Conservation (phyloP, 331 rosid genomes). For the Rhamnella rubrinervis region DNA sequence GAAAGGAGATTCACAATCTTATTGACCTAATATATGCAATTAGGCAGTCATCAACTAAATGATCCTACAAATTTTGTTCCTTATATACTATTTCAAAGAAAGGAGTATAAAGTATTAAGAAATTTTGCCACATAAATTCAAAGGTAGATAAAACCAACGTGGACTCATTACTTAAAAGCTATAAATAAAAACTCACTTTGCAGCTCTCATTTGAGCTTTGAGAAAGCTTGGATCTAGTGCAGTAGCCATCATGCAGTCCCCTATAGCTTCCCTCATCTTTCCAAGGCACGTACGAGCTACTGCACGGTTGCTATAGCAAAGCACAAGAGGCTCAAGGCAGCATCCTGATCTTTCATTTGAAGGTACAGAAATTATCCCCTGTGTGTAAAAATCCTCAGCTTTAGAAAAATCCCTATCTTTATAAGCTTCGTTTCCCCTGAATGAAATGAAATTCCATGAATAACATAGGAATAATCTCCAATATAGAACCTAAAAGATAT, state of each 20-base stretch:
- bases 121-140: neutral
- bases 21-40: neutral
- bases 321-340: constrained; percentile 59
- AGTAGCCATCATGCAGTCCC: constrained; percentile 67
- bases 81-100: neutral
- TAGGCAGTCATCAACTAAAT: neutral
- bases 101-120: neutral
- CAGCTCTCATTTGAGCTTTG: constrained; percentile 78
- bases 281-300: constrained; percentile 73
- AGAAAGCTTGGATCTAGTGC: constrained; percentile 70
- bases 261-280: constrained; percentile 80
- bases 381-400: constrained; percentile 84
- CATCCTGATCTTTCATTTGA: constrained; percentile 57
- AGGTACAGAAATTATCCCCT: constrained; percentile 69
- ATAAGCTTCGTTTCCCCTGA: constrained; percentile 85
- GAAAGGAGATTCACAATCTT: too few relatives aligned
- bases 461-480: constrained; percentile 16
- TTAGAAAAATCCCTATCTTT: constrained; percentile 63
- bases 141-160: constrained; percentile 2
- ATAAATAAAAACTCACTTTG: constrained; percentile 60
- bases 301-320: constrained; percentile 91
- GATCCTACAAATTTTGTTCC: neutral
- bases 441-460: constrained; percentile 29
- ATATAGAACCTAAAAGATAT: constrained; percentile 3
- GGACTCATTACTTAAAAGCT: constrained; percentile 19